Evolutionary conservation across 441 rosid genomes (phyloP).

Genomic region (Pelargonium exstipulatum): DNA sequence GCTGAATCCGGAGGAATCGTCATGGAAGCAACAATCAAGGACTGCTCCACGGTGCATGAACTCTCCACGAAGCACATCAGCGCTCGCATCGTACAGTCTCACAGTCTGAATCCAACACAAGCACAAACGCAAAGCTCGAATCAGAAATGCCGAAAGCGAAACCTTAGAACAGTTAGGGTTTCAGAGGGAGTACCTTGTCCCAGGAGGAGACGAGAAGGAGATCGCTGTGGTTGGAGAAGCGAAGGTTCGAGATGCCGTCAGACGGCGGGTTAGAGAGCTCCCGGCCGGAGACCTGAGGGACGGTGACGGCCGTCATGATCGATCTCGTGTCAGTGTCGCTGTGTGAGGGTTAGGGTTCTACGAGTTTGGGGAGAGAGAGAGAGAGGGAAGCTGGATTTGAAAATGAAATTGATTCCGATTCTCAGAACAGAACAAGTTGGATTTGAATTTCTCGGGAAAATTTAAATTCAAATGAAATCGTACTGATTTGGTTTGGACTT

Average conservation of each 20-base stretch:
- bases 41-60: conserved; percentile 89
- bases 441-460: neutral
- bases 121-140: neutral
- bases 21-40: conserved; percentile 97
- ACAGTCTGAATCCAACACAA: conserved; percentile 39
- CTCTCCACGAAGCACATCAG: conserved; percentile 69
- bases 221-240: conserved; percentile 90
- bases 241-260: conserved; percentile 91
- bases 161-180: conserved; percentile 4
- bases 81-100: conserved; percentile 78
- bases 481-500: too few relatives aligned
- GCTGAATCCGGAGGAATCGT: conserved; percentile 92
- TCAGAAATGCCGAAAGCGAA: neutral
- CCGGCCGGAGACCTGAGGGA: conserved; percentile 62
- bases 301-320: conserved; percentile 44
- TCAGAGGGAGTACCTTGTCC: conserved; percentile 64
- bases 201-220: conserved; percentile 96
- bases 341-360: conserved; percentile 9
- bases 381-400: conserved; percentile 37
- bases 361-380: conserved; percentile 28
- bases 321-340: conserved; percentile 5
- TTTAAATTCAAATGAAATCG: neutral
- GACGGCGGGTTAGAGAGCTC: conserved; percentile 74
- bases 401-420: conserved; percentile 16
- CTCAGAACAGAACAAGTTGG: neutral